Conservation (phyloP, 345 rosid species). For the Brassica juncea region DNA sequence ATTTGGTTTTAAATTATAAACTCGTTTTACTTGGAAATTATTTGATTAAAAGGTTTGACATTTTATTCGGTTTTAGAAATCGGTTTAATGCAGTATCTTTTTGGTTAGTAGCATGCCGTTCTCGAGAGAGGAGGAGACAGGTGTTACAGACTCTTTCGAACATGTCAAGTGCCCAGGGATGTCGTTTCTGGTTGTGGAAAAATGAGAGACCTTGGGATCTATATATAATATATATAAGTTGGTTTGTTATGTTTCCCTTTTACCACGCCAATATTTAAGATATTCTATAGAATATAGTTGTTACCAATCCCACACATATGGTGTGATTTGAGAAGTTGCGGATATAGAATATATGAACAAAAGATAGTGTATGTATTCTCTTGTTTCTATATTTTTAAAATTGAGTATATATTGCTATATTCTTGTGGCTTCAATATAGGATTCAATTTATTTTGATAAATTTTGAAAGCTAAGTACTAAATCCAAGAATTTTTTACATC, state of each 20-base stretch:
- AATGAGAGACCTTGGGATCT: not conserved
- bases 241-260: not conserved
- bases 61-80: too few relatives aligned
- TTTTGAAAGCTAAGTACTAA: not conserved
- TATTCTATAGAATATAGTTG: not conserved
- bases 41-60: too few relatives aligned
- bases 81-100: too few relatives aligned
- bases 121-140: too few relatives aligned
- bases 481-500: too few relatives aligned
- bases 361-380: not conserved
- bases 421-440: not conserved
- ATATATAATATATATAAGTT: not conserved
- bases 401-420: not conserved
- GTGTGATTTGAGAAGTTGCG: not conserved
- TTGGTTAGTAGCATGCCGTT: too few relatives aligned
- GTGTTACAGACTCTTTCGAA: slow-evolving; percentile 42
- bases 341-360: not conserved
- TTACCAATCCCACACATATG: not conserved
- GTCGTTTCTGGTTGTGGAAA: slow-evolving; percentile 47
- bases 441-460: not conserved
- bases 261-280: not conserved
- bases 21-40: too few relatives aligned
- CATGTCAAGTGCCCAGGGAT: slow-evolving; percentile 80
- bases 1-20: too few relatives aligned
- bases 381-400: not conserved